phyloP scores from a whole-genome alignment of 225 moss, liverwort and hornwort genomes.

The Takakia lepidozioides region DNA sequence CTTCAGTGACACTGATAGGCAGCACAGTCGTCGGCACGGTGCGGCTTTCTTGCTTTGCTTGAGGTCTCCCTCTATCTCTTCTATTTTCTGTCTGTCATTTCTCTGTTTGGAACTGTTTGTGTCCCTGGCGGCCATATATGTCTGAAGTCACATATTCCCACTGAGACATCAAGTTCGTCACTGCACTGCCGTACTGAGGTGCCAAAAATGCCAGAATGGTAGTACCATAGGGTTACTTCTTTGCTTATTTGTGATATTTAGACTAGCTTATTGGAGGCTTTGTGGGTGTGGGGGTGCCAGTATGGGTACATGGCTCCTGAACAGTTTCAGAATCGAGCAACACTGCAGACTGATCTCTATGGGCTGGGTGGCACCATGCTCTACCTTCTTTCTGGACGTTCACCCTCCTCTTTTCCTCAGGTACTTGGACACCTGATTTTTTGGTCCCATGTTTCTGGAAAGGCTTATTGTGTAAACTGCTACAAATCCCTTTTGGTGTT shows the following conservation, averaged over 20 bases:
- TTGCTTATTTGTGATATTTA: too few relatives aligned
- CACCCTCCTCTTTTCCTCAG: slow-evolving; percentile 84
- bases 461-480: too few relatives aligned
- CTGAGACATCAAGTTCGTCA: too few relatives aligned
- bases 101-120: too few relatives aligned
- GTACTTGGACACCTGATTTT: too few relatives aligned
- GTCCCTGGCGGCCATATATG: too few relatives aligned
- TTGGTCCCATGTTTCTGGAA: too few relatives aligned
- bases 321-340: slow-evolving; percentile 96
- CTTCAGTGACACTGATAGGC: slow-evolving; percentile 73
- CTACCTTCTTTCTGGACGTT: slow-evolving; percentile 68
- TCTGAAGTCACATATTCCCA: too few relatives aligned
- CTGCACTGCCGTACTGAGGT: too few relatives aligned
- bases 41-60: slow-evolving; percentile 60
- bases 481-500: too few relatives aligned
- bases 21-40: slow-evolving; percentile 96
- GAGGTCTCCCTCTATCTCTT: slow-evolving; percentile 52
- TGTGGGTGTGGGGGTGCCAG: slow-evolving; percentile 16
- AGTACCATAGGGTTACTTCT: too few relatives aligned
- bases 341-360: slow-evolving; percentile 89
- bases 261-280: neutral
- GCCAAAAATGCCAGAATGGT: too few relatives aligned
- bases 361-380: slow-evolving; percentile 88
- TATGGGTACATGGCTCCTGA: slow-evolving; percentile 99
- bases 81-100: neutral